Base-by-base conservation (phyloP, 2,329 filamentous ascomycete species). In the Fusarium verrucosum region DNA sequence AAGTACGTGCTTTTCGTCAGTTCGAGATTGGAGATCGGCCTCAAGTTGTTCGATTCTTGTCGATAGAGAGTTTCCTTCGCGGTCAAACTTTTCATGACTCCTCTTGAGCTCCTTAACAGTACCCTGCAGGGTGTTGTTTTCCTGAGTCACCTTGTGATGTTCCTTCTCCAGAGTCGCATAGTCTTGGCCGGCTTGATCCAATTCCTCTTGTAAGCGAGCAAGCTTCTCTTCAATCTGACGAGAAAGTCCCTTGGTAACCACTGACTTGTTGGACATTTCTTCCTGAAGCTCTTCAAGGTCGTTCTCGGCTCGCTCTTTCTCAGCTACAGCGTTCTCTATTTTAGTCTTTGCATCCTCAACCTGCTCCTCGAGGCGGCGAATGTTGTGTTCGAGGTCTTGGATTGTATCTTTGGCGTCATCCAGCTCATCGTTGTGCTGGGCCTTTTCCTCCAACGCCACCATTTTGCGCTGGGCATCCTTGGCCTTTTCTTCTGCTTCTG, bases 221-320 rank as follows among this genome's bases (percentile, higher is more conserved):
- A 87, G 79, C 74, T 88, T 92, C 66, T 92, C 89, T 70, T 94
- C 90, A 17, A 92, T 83, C 75, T 94, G 90, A 28, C 90, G 85
- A 49, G 87, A 91, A 10, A 92, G 81, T 3, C 89, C 90, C 72
- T 91, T 92, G 13, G 89, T 91, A 50, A 87, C 87, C 33, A 92
- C 84, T 0, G 91, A 94, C 69, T 92, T 93, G 76, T 94, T 89
- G 20, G 89, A 85, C 83, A 93, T 87, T 70, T 93, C 91, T 50
- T 92, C 89, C 62, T 91, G 89, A 22, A 93, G 81, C 70, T 89
- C 87, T 68, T 88, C 83, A 16, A 89, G 78, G 57, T 89, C 83
- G 8, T 77, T 78, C 68, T 88, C 84, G 3, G 87, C 87, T 26
- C 83, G 81, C 20, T 85, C 80, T 66, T 85, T 86, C 53, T 87